Evolutionary conservation across 352 stramenopile species (phyloP), one percentile per base, ranked within the genome.

Genomic region (Plasmopara muralis): DNA sequence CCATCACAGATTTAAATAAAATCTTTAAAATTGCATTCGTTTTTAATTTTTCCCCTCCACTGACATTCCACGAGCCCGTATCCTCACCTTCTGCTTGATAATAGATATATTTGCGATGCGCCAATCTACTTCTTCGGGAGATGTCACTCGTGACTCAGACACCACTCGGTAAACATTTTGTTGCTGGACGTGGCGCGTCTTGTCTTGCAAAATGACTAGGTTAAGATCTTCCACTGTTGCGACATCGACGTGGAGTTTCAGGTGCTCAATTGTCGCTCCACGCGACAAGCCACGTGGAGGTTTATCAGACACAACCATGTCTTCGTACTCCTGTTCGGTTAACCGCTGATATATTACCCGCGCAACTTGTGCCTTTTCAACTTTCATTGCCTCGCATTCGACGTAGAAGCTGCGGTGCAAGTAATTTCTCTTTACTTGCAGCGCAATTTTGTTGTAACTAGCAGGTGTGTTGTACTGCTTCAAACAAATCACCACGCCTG

Each of bases 81-180:
- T 13, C 2, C 66, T 49, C 5, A 25, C 43, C 5, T 51, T 55
- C n/a, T 62, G 55, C 35, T 62, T 43, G 4, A 72, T 53, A 3
- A 65, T 39, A 13, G 52, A 29, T 54, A 74, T 66, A 31, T 29
- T 70, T 9, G 61, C 58, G 40, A 88, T 82, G 15, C 74, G 74
- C 77, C 77, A 88, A 53, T 85, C 74, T 12, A 88, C 50, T 40
- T 86, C 64, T 13, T 83, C 72, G 0, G 68, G 68, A 3, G 60
- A 56, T 4, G 74, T 85, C 25, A 86, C 72, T 18, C 64, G 49
- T 10, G 77, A 88, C 59, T 85, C 77, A 37, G 86, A 86, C 33
- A 60, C 49, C 29, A 72, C 60, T 12, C 59, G 50, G 15, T 68
- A 68, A 8, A 68, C 35, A 51, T 72, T 72, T 53, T 68, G 50